A percentile compares a stretch with the other conserved stretches of the same genome.
phyloP scores from a whole-genome alignment of 1,139 yeast species.

The Debaryomyces udenii region DNA sequence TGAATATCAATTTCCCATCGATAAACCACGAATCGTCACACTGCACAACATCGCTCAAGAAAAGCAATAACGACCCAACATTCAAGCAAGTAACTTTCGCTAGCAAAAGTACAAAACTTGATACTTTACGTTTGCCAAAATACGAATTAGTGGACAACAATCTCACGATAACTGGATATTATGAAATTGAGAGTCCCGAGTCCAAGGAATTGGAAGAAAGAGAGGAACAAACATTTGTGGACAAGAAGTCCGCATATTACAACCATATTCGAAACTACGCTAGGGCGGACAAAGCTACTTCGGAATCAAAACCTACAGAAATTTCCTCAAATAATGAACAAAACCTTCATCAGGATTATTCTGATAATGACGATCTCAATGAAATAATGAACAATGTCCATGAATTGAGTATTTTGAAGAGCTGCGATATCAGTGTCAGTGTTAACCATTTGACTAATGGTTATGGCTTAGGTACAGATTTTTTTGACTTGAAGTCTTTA shows the following conservation, averaged over 20 bases:
- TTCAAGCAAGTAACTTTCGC: slow-evolving; percentile 14
- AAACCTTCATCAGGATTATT: slow-evolving; percentile 13
- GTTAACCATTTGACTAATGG: slow-evolving; percentile 20
- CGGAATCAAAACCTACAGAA: slow-evolving; percentile 8
- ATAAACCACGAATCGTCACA: slow-evolving; percentile 30
- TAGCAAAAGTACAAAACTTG: not conserved
- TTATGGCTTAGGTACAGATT: slow-evolving; percentile 16
- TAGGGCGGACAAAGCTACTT: slow-evolving; percentile 9
- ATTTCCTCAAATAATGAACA: slow-evolving; percentile 4
- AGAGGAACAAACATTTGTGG: slow-evolving; percentile 19
- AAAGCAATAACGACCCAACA: slow-evolving; percentile 12
- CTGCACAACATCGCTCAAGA: slow-evolving; percentile 23
- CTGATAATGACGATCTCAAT: slow-evolving; percentile 18
- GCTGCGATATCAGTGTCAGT: slow-evolving; percentile 28
- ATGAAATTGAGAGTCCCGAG: slow-evolving; percentile 12
- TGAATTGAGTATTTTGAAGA: slow-evolving; percentile 19
- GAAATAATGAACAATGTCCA: slow-evolving; percentile 13
- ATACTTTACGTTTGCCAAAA: slow-evolving; percentile 14
- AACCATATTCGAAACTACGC: slow-evolving; percentile 13
- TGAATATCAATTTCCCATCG: slow-evolving; percentile 38
- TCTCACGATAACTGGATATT: slow-evolving; percentile 14
- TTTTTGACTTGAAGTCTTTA: slow-evolving; percentile 12
- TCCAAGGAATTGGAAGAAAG: slow-evolving; percentile 12
- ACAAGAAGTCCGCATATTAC: slow-evolving; percentile 24
- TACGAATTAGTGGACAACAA: slow-evolving; percentile 13